These are phyloP conservation scores for Trichothecium sympodiale DNA, from an alignment of 2,329 filamentous ascomycete genomes.

Conservation along the genomic window DNA sequence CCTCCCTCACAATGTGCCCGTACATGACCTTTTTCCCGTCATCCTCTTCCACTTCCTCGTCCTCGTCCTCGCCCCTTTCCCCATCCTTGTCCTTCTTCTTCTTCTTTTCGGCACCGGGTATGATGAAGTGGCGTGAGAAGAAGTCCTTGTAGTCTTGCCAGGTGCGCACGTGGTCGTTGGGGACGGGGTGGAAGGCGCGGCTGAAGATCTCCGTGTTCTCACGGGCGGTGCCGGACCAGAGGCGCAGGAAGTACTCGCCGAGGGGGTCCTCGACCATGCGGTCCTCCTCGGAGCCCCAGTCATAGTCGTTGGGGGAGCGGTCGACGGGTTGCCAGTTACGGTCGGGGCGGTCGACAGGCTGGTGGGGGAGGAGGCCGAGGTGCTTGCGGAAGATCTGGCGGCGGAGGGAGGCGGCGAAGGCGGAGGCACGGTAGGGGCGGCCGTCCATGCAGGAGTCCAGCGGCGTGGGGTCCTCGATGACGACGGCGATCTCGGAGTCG, in stretches of 20 bases:
- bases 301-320: constrained; percentile 59
- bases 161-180: constrained; percentile 53
- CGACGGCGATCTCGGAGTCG: constrained; percentile 82
- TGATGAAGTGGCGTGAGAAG: constrained; percentile 56
- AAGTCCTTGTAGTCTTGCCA: constrained; percentile 68
- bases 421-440: constrained; percentile 56
- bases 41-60: constrained; percentile 34
- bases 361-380: constrained; percentile 68
- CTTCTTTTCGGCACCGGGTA: constrained; percentile 33
- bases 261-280: constrained; percentile 65
- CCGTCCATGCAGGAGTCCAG: constrained; percentile 67
- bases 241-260: constrained; percentile 50
- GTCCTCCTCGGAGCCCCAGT: constrained; percentile 59
- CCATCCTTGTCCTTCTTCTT: constrained; percentile 31
- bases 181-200: constrained; percentile 71
- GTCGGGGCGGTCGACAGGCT: constrained; percentile 55
- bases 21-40: constrained; percentile 57
- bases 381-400: constrained; percentile 87
- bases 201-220: constrained; percentile 73
- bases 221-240: constrained; percentile 64
- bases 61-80: constrained; percentile 41
- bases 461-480: constrained; percentile 67
- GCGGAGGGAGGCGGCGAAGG: constrained; percentile 70
- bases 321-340: constrained; percentile 69
- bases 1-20: constrained; percentile 75